These are phyloP conservation scores for Cercospora sojina DNA, from an alignment of 2,329 filamentous ascomycete genomes.

Conservation along the genomic window DNA sequence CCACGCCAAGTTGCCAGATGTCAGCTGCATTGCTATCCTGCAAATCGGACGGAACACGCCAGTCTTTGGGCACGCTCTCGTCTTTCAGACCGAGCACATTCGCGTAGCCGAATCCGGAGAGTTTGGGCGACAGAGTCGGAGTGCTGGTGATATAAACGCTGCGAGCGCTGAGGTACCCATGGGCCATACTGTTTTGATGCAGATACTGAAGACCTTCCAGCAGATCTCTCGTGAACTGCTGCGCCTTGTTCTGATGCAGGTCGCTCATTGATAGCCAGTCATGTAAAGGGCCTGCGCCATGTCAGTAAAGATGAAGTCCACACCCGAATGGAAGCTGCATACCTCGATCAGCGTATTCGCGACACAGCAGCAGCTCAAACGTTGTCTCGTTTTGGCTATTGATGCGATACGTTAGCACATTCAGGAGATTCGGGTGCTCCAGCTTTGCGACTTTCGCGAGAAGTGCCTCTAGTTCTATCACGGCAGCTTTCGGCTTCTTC, in stretches of 20 bases:
- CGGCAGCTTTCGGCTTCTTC: constrained; percentile 30
- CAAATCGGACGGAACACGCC: constrained; percentile 21
- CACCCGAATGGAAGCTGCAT: background rate
- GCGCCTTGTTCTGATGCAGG: constrained; percentile 71
- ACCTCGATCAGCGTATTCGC: constrained; percentile 30
- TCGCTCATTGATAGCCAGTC: constrained; percentile 75
- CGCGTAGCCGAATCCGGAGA: constrained; percentile 73
- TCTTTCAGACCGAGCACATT: constrained; percentile 56
- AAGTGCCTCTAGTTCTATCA: constrained; percentile 33
- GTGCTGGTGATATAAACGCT: constrained; percentile 28
- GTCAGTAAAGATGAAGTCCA: background rate
- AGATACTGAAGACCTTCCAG: constrained; percentile 85
- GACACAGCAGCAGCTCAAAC: constrained; percentile 32
- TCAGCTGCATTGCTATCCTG: constrained; percentile 65
- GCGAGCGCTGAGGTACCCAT: constrained; percentile 44
- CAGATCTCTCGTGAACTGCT: constrained; percentile 87
- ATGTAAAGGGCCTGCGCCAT: constrained; percentile 64
- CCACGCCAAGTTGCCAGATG: constrained; percentile 90
- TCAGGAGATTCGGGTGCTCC: constrained; percentile 72
- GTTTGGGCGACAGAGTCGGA: constrained; percentile 54
- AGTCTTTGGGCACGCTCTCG: constrained; percentile 22
- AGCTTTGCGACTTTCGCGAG: constrained; percentile 74
- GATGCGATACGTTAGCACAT: constrained; percentile 66
- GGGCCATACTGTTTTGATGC: constrained; percentile 78
- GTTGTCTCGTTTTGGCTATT: constrained; percentile 25